Conservation (phyloP, 768 basidiomycete genomes). For the Lentinula boryana region DNA sequence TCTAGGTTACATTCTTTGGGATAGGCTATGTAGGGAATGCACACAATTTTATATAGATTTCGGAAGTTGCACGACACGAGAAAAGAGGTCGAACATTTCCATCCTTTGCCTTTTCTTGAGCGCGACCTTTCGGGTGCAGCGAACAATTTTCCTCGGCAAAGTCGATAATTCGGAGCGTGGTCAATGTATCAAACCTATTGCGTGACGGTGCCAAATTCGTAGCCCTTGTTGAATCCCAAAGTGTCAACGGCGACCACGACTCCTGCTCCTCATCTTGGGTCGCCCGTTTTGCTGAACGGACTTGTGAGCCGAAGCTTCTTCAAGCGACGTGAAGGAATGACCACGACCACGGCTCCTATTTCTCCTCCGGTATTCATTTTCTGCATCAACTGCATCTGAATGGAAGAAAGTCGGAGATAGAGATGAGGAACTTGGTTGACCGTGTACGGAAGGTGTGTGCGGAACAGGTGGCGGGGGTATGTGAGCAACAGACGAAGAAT, state of each 20-base stretch:
- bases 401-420: background rate
- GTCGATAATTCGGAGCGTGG: too few species aligned
- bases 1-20: too few species aligned
- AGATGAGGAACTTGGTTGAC: background rate
- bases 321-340: background rate
- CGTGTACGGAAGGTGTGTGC: background rate
- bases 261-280: background rate
- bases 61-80: too few species aligned
- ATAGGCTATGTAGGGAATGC: too few species aligned
- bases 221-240: too few species aligned
- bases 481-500: background rate
- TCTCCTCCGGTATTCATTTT: background rate
- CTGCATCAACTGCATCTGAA: background rate
- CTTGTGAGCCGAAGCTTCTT: background rate
- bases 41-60: too few species aligned
- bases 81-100: too few species aligned
- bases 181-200: too few species aligned
- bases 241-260: background rate
- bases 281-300: background rate
- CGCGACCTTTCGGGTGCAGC: too few species aligned
- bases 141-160: too few species aligned
- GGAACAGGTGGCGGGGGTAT: background rate
- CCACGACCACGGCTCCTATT: background rate
- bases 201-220: too few species aligned
- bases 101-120: too few species aligned